These are phyloP conservation scores for Xanthoparmelia taractica DNA, from an alignment of 495 filamentous ascomycete genomes.

Conservation along the genomic window DNA sequence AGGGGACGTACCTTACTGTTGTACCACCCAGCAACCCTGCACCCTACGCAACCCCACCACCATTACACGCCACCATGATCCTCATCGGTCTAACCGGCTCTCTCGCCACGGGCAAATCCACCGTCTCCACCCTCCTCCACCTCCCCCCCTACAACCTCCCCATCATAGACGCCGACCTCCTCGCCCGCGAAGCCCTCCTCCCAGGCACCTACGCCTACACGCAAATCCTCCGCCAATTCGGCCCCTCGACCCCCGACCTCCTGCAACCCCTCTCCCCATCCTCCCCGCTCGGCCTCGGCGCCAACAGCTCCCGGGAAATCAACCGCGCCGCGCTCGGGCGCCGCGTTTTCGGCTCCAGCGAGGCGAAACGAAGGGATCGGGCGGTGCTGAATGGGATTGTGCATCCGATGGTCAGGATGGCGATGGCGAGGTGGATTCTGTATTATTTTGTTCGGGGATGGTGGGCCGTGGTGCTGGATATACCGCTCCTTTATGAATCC, in stretches of 20 bases:
- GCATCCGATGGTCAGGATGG: conserved; percentile 74
- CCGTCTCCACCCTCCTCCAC: conserved; percentile 76
- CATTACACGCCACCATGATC: conserved; percentile 52
- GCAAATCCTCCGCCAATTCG: conserved; percentile 71
- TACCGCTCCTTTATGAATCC: conserved; percentile 84
- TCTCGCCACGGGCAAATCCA: conserved; percentile 97
- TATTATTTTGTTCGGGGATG: conserved; percentile 59
- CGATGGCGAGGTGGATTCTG: conserved; percentile 62
- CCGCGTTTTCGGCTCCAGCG: conserved; percentile 70
- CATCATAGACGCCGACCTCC: conserved; percentile 88
- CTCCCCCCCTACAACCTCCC: conserved; percentile 75
- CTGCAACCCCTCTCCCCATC: conserved; percentile 66
- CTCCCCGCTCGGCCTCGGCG: conserved; percentile 48
- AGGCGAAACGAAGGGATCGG: conserved; percentile 57
- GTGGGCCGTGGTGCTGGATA: conserved; percentile 88
- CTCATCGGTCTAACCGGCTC: conserved; percentile 94
- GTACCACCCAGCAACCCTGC: too few relatives aligned
- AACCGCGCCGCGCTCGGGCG: conserved; percentile 80
- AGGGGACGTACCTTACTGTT: too few relatives aligned
- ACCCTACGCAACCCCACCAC: conserved; percentile 3
- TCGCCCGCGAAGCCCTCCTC: conserved; percentile 85
- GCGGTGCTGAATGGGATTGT: conserved; percentile 78
- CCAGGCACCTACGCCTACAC: conserved; percentile 78
- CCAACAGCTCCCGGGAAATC: conserved; percentile 42
- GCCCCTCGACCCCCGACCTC: conserved; percentile 70